Percentiles rank a stretch among this genome's conserved stretches.
Conservation (phyloP, 306 rosid genomes). For the Malus asiatica region DNA sequence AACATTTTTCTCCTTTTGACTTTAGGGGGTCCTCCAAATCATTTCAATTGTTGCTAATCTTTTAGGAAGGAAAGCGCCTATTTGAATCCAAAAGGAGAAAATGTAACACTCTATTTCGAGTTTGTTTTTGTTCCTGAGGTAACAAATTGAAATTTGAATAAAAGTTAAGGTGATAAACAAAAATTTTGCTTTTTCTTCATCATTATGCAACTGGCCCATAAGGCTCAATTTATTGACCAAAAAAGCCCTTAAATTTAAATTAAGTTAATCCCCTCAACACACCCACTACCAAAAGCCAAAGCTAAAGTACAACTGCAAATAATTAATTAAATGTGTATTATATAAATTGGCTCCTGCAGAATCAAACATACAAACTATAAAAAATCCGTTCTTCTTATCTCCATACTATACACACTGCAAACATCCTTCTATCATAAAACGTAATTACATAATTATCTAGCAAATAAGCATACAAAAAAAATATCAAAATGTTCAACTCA, state of each 20-base stretch:
- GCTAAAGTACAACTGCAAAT: neutral
- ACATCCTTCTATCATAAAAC: neutral
- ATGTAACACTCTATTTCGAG: neutral
- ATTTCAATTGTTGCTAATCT: neutral
- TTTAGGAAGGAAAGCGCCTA: neutral
- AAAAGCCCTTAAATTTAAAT: neutral
- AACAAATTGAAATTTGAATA: no score
- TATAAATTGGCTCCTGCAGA: neutral
- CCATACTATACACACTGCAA: conserved; percentile 1
- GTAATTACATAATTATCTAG: neutral
- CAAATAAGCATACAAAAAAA: neutral
- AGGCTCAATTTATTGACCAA: neutral
- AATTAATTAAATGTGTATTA: no score
- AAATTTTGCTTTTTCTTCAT: neutral
- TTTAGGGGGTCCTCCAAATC: neutral
- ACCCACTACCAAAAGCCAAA: neutral
- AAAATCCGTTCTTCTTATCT: neutral
- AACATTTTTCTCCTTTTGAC: neutral
- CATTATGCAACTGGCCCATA: no score
- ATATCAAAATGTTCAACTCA: neutral
- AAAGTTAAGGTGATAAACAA: neutral
- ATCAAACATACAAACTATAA: neutral
- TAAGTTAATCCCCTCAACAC: no score
- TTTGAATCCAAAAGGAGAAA: neutral
- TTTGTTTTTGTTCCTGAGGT: neutral